Base-by-base conservation (phyloP, 805 yeast genomes). In the Saccharomycopsis sp. region DNA sequence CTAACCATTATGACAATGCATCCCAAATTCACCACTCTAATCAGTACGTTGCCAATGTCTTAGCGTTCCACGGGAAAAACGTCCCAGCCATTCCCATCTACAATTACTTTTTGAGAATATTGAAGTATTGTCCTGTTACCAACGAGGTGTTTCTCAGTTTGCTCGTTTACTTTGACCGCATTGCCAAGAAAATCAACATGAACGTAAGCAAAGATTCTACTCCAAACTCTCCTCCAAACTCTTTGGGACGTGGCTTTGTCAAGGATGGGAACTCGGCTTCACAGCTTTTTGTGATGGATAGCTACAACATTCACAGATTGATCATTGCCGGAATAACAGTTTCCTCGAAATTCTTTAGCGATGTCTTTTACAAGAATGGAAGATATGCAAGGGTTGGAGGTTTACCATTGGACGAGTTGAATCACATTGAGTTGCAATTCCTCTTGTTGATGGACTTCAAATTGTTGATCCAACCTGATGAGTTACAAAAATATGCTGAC, bases 41-140 rank as follows among this genome's bases (percentile, higher is more conserved):
- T 51, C 68, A 67, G 48, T 77, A 73, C 50, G 63, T 75, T 12
- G 81, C 79, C 2, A 77, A 76, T 46, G 84, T 89, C 3, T 64
- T 89, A 43, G 92, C 95, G 34, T 92, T 92, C 59, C 95, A 87
- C 59, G 98, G 98, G 13, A 78, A 94, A 44, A 94, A 89, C 56
- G 80, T 92, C 7, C 98, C 98, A 1, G 95, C 94, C n/a, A 92
- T 92, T 40, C 75, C 88, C 9, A 69, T 92, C 36, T 87, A 86
- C 53, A 92, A 94, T 16, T 92, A 92, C 57, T 68, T 92, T 45
- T 73, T 85, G 32, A 76, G 98, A 55, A 89, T 92, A 21, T 73
- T 89, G 57, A 89, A 89, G 61, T 92, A 92, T 62, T 92, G 99
- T 59, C 97, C 99, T 0, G 92, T 92, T n/a, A 88, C 98, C 2